Evolutionary conservation across 768 basidiomycete genomes (phyloP).

Genomic region (Strobilomyces echinocephalus): DNA sequence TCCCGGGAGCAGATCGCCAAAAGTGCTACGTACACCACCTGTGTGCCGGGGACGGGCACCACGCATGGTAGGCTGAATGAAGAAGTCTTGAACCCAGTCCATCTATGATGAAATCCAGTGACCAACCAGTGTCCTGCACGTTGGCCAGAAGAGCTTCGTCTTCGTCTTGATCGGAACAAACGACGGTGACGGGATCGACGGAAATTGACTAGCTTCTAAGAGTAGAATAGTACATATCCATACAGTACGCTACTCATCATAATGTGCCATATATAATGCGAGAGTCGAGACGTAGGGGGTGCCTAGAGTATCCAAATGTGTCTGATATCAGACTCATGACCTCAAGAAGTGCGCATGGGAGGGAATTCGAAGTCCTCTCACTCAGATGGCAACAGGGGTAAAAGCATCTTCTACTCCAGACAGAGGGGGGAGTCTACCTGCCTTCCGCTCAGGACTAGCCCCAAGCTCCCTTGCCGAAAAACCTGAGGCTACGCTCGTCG

Average conservation of each 20-base stretch:
- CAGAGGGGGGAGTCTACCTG: conserved; percentile 8
- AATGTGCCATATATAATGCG: conserved; percentile 10
- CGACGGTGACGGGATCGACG: conserved; percentile 5
- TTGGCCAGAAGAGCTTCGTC: neutral
- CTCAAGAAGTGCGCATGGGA: neutral
- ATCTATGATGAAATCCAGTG: neutral
- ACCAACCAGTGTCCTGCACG: neutral
- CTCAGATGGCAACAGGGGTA: conserved; percentile 29
- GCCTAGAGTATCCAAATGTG: conserved; percentile 15
- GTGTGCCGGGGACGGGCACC: neutral
- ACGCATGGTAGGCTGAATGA: neutral
- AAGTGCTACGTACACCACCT: neutral
- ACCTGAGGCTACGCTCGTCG: conserved; percentile 25
- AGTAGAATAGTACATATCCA: conserved; percentile 26
- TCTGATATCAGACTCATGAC: conserved; percentile 7
- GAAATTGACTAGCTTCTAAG: conserved; percentile 22
- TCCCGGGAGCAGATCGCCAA: conserved; percentile 7
- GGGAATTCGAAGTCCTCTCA: conserved; percentile 16
- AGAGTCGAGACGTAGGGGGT: conserved; percentile 2
- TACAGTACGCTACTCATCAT: conserved; percentile 17
- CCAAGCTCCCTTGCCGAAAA: conserved; percentile 24
- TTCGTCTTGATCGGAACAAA: neutral
- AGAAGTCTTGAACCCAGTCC: no score
- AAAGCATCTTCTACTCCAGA: conserved; percentile 17
- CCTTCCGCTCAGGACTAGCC: conserved; percentile 28